Evolutionary conservation across 2,329 filamentous ascomycete species (phyloP).

Genomic region (Sclerotiophoma versabilis): DNA sequence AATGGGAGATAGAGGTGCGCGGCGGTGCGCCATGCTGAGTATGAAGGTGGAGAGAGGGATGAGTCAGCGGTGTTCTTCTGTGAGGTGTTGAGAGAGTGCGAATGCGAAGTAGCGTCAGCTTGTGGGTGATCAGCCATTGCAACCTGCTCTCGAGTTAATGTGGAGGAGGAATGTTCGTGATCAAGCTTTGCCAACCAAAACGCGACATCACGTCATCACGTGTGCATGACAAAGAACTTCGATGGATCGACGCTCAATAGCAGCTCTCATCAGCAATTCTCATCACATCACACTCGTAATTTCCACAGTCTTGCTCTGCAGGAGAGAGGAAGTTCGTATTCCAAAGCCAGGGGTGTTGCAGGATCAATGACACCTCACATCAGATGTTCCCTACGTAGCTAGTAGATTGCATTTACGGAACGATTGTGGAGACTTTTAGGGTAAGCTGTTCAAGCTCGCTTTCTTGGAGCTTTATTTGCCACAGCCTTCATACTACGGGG

Average conservation of each 20-base stretch:
- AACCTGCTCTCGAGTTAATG: not conserved
- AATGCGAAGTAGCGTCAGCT: not conserved
- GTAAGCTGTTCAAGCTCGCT: too few relatives aligned
- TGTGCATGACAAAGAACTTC: too few relatives aligned
- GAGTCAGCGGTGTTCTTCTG: not conserved
- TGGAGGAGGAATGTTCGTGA: not conserved
- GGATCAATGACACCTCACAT: too few relatives aligned
- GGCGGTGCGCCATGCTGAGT: conserved; percentile 14
- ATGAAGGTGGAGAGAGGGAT: not conserved
- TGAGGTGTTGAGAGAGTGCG: not conserved
- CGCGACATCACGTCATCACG: conserved; percentile 10
- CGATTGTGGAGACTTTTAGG: too few relatives aligned
- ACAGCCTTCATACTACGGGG: too few relatives aligned
- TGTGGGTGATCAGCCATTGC: conserved; percentile 1
- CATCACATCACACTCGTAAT: not conserved
- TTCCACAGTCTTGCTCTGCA: too few relatives aligned
- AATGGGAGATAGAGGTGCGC: conserved; percentile 29
- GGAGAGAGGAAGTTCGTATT: too few relatives aligned
- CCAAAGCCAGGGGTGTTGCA: too few relatives aligned
- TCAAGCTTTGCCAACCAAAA: conserved; percentile 3
- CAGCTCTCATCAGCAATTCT: too few relatives aligned
- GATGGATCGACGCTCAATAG: not conserved
- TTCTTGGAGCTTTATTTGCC: too few relatives aligned
- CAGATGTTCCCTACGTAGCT: too few relatives aligned
- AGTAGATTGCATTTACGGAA: too few relatives aligned